Evolutionary conservation across 805 yeast species (phyloP).

Genomic region (Yarrowia sp.): DNA sequence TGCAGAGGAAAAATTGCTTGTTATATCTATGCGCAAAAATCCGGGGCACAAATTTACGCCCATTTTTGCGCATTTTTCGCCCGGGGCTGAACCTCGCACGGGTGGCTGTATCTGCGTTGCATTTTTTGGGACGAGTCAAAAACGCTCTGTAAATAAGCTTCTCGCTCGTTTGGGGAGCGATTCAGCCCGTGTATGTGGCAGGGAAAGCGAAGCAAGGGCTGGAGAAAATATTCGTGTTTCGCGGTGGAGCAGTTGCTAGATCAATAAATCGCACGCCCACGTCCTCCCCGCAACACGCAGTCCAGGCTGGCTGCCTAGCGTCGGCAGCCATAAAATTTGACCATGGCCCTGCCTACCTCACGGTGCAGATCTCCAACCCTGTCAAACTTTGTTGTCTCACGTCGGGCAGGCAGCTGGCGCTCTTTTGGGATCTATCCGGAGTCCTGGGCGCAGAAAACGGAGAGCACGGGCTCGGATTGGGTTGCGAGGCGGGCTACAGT

Average conservation of each 20-base stretch:
- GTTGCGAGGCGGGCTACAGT: too few species aligned
- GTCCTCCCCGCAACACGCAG: too few species aligned
- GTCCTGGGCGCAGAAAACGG: too few species aligned
- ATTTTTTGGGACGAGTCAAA: not conserved
- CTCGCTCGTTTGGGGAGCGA: not conserved
- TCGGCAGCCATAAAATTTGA: not conserved
- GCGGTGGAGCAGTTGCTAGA: too few species aligned
- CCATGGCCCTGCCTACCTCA: not conserved
- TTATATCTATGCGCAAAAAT: too few species aligned
- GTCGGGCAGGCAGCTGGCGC: constrained; percentile 1
- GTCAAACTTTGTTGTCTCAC: not conserved
- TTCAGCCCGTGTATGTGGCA: not conserved
- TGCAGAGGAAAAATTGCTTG: not conserved
- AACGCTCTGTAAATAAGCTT: not conserved
- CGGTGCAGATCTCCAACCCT: constrained; percentile 13
- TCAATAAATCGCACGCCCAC: too few species aligned
- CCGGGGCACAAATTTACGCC: not conserved
- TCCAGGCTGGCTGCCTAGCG: too few species aligned
- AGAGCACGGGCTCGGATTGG: too few species aligned
- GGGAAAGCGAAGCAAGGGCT: not conserved
- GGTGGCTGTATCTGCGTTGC: constrained; percentile 4
- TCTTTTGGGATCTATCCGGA: not conserved
- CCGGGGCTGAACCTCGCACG: not conserved
- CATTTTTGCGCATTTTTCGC: not conserved
- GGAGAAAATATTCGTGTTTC: too few species aligned